A percentile compares a stretch with the other conserved stretches of the same genome.
phyloP scores from a whole-genome alignment of 192 early-diverging fungal genomes.

The Allomyces macrogynus region DNA sequence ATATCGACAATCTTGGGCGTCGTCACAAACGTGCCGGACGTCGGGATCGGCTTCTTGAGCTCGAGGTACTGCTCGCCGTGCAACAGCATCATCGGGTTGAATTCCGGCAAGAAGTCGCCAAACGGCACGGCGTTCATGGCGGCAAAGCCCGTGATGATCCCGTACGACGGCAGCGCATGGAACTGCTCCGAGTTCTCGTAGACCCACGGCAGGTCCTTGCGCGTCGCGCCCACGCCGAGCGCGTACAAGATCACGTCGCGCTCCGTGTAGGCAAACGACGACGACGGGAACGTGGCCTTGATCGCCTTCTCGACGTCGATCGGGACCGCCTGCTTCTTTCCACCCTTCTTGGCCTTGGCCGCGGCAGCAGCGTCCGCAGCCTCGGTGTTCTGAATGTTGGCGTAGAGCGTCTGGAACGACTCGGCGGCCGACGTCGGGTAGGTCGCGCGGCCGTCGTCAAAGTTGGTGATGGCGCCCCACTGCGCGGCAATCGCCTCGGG shows the following conservation, averaged over 20 bases:
- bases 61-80: slow-evolving; percentile 97
- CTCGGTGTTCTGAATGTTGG: slow-evolving; percentile 54
- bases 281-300: slow-evolving; percentile 24
- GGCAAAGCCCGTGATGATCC: slow-evolving; percentile 65
- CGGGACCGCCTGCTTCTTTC: slow-evolving; percentile 18
- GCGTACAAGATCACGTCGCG: slow-evolving; percentile 87
- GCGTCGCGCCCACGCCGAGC: slow-evolving; percentile 77
- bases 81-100: slow-evolving; percentile 88
- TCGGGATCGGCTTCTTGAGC: slow-evolving; percentile 67
- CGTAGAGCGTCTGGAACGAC: slow-evolving; percentile 59
- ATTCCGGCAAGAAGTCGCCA: slow-evolving; percentile 37
- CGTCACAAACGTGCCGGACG: slow-evolving; percentile 55
- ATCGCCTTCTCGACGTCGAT: slow-evolving; percentile 43
- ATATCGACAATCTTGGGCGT: slow-evolving; percentile 74
- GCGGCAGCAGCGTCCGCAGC: slow-evolving; percentile 10
- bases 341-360: slow-evolving; percentile 30
- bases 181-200: slow-evolving; percentile 83
- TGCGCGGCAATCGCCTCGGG: slow-evolving; percentile 67
- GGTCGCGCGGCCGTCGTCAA: slow-evolving; percentile 87
- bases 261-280: slow-evolving; percentile 54
- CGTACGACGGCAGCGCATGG: slow-evolving; percentile 74
- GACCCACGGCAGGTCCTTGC: slow-evolving; percentile 65
- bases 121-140: slow-evolving; percentile 28
- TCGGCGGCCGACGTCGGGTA: slow-evolving; percentile 60
- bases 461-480: slow-evolving; percentile 71